Evolutionary conservation across 371 early-diverging fungal genomes (phyloP).

Genomic region (Saksenaea oblongispora): DNA sequence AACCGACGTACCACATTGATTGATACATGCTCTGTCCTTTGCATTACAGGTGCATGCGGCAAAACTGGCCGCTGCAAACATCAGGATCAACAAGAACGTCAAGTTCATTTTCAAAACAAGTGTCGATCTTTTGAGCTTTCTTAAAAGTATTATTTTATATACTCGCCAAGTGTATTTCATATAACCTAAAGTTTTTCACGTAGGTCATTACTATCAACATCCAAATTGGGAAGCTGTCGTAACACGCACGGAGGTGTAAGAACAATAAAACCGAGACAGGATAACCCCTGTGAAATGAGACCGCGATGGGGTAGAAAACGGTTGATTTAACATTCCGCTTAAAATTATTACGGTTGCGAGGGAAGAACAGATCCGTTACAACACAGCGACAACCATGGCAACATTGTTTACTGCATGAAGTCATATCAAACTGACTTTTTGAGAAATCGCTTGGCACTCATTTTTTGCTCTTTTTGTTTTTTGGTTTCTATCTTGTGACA

Average conservation of each 20-base stretch:
- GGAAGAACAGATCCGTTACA: too few relatives aligned
- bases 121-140: too few relatives aligned
- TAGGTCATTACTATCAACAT: not conserved
- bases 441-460: not conserved
- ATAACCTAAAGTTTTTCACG: not conserved
- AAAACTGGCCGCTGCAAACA: not conserved
- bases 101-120: not conserved
- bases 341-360: too few relatives aligned
- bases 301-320: not conserved
- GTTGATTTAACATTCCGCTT: not conserved
- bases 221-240: not conserved
- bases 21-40: not conserved
- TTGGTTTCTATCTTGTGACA: not conserved
- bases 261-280: not conserved
- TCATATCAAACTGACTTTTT: not conserved
- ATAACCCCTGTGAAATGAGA: not conserved
- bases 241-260: conserved; percentile 1
- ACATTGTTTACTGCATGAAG: too few relatives aligned
- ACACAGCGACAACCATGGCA: too few relatives aligned
- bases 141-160: not conserved
- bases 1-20: conserved; percentile 2
- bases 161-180: not conserved
- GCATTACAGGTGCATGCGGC: conserved; percentile 9
- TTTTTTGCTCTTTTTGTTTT: not conserved
- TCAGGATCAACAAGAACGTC: not conserved